Conservation (phyloP, 345 rosid species). For the Geranium brycei region DNA sequence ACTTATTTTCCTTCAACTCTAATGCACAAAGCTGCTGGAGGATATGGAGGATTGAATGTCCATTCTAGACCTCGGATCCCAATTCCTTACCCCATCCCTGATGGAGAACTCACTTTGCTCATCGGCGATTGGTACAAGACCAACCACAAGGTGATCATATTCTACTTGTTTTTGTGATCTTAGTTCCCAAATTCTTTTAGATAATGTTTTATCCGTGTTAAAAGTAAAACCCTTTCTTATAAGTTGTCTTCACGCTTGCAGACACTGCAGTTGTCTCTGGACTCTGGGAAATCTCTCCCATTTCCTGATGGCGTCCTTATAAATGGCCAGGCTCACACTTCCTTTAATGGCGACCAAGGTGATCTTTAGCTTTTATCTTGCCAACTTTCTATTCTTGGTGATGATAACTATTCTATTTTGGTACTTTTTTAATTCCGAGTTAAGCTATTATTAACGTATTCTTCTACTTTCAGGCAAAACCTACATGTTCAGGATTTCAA, state of each 20-base stretch:
- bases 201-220: no score
- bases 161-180: no score
- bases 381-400: neutral
- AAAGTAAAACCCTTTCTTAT: neutral
- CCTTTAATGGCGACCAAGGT: slow-evolving; percentile 62
- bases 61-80: slow-evolving; percentile 59
- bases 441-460: neutral
- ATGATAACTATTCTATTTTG: neutral
- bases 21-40: slow-evolving; percentile 79
- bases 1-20: slow-evolving; percentile 73
- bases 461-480: slow-evolving; percentile 50
- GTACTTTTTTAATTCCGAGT: neutral
- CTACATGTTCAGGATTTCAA: slow-evolving; percentile 78
- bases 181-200: no score
- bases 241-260: neutral
- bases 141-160: slow-evolving; percentile 46
- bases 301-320: slow-evolving; percentile 49
- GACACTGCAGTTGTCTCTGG: slow-evolving; percentile 9
- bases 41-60: slow-evolving; percentile 59
- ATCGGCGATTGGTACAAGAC: slow-evolving; percentile 80
- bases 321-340: slow-evolving; percentile 38
- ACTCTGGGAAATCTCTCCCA: slow-evolving; percentile 9
- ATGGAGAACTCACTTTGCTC: slow-evolving; percentile 59
- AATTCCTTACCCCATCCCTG: slow-evolving; percentile 58
- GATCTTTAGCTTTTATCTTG: neutral